phyloP scores from a whole-genome alignment of 257 asterid genomes.

The Fraxinus cuspidata region DNA sequence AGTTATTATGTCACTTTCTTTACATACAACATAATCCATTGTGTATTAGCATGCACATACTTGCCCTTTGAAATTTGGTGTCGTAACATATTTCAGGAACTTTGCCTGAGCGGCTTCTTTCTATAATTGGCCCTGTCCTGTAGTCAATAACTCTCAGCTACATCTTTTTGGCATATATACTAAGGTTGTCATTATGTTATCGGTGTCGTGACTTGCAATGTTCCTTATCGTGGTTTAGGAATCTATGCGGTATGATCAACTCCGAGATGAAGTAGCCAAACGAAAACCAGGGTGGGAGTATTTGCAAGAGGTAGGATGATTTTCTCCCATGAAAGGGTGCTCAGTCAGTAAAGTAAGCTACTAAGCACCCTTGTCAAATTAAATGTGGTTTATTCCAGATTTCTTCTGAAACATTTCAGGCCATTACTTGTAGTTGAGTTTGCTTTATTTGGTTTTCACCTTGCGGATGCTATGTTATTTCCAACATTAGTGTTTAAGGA shows the following conservation, averaged over 20 bases:
- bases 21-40: not conserved
- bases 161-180: constrained; percentile 11
- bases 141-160: constrained; percentile 3
- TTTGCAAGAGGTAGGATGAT: constrained; percentile 75
- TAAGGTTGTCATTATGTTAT: constrained; percentile 7
- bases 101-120: constrained; percentile 4
- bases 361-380: not conserved
- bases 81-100: not conserved
- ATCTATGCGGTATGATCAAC: constrained; percentile 83
- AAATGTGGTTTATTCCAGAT: not conserved
- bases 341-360: not conserved
- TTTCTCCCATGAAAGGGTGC: constrained; percentile 1
- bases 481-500: not conserved
- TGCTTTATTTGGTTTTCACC: not conserved
- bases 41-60: not conserved
- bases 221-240: constrained; percentile 53
- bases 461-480: not conserved
- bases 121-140: not conserved
- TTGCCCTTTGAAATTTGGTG: not conserved
- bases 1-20: not conserved
- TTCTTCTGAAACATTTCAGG: not conserved
- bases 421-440: not conserved
- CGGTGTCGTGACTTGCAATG: constrained; percentile 18
- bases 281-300: constrained; percentile 96
- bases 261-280: constrained; percentile 82